phyloP scores from a whole-genome alignment of 495 filamentous ascomycete species.

The Elasticomyces elasticus region DNA sequence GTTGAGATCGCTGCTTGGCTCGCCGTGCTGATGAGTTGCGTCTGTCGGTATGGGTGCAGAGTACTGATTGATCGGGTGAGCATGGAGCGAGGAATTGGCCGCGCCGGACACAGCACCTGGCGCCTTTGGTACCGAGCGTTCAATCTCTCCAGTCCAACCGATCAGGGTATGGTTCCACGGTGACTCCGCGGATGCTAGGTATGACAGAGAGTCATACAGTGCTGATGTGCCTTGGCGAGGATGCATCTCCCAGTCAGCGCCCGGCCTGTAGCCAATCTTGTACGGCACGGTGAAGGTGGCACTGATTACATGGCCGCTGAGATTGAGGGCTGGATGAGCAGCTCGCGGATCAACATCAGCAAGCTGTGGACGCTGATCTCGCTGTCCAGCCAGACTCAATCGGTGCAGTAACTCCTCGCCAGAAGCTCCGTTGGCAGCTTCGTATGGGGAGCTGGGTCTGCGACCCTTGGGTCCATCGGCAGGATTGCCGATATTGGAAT shows the following conservation, averaged over 20 bases:
- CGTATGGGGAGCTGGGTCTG: constrained; percentile 33
- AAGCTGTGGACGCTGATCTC: constrained; percentile 40
- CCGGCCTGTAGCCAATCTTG: constrained; percentile 53
- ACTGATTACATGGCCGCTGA: constrained; percentile 78
- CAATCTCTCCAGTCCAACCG: constrained; percentile 87
- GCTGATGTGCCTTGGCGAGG: constrained; percentile 75
- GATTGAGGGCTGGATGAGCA: constrained; percentile 54
- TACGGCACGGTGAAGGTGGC: constrained; percentile 80
- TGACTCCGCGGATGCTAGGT: constrained; percentile 64
- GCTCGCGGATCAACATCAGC: constrained; percentile 49
- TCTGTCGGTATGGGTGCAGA: constrained; percentile 65
- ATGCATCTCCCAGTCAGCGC: constrained; percentile 67
- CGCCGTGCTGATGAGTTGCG: constrained; percentile 30
- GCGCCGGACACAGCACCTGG: background rate
- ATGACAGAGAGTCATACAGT: constrained; percentile 76
- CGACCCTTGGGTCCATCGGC: background rate
- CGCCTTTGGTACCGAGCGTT: constrained; percentile 31
- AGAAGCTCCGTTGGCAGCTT: constrained; percentile 44
- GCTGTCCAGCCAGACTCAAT: constrained; percentile 44
- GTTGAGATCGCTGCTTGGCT: background rate
- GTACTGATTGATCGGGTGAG: constrained; percentile 44
- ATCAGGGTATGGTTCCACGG: constrained; percentile 81
- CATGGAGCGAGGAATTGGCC: constrained; percentile 29
- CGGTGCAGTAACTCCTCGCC: constrained; percentile 54
- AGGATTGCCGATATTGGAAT: constrained; percentile 8